These are phyloP conservation scores for Chaetomiaceae sp. DNA, from an alignment of 2,329 filamentous ascomycete species.

Conservation along the genomic window DNA sequence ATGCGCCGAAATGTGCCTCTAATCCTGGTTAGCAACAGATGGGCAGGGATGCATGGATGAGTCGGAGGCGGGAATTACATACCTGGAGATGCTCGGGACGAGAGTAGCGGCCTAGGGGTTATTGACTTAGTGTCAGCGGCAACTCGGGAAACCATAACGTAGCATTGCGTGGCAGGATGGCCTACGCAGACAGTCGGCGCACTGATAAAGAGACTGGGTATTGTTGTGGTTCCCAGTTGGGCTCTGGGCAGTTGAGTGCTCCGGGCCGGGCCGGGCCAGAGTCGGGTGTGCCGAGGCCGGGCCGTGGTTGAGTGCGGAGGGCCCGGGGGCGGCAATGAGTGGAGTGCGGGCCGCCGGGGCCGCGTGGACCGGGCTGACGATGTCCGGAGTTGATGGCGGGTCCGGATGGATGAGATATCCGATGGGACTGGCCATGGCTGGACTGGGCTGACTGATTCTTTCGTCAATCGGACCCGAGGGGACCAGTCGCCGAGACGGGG, in stretches of 20 bases:
- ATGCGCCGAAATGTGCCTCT: constrained; percentile 47
- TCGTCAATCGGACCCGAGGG: too few relatives aligned
- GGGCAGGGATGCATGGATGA: too few relatives aligned
- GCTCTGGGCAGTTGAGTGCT: constrained; percentile 7
- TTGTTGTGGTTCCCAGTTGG: constrained; percentile 25
- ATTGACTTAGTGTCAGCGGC: background rate
- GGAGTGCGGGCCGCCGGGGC: constrained; percentile 12
- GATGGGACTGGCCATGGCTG: constrained; percentile 24
- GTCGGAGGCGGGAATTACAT: background rate
- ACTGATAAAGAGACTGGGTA: constrained; percentile 40
- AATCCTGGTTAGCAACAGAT: constrained; percentile 3
- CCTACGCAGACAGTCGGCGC: constrained; percentile 46
- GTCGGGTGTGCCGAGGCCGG: constrained; percentile 9
- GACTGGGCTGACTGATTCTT: background rate
- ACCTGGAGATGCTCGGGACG: constrained; percentile 50
- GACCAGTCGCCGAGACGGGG: too few relatives aligned
- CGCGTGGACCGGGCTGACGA: background rate
- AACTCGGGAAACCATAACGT: background rate
- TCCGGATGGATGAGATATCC: constrained; percentile 25
- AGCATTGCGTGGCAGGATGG: background rate
- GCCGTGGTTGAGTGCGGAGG: background rate
- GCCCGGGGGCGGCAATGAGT: background rate
- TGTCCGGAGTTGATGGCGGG: background rate
- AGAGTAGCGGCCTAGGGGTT: constrained; percentile 39
- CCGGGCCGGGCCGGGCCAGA: constrained; percentile 10